These are phyloP conservation scores for Candida rishiriensis DNA, from an alignment of 805 yeast genomes.

Conservation along the genomic window DNA sequence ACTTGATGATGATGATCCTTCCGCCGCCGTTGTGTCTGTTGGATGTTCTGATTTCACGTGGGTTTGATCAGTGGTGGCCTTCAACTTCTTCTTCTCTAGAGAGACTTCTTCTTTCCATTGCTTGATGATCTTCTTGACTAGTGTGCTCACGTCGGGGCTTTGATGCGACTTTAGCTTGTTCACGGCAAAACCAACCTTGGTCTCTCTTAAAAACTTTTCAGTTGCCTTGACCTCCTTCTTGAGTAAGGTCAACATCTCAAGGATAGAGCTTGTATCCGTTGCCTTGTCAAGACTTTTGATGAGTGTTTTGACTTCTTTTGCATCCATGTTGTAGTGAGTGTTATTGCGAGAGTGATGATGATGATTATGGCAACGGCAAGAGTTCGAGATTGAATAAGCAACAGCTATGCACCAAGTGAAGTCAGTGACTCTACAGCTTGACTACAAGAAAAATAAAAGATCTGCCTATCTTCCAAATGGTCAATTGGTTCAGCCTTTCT, in stretches of 20 bases:
- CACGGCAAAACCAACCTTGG: constrained; percentile 96
- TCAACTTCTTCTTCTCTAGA: constrained; percentile 44
- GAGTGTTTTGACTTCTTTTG: constrained; percentile 66
- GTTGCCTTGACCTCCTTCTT: constrained; percentile 76
- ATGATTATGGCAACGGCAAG: no score
- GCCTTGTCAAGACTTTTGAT: constrained; percentile 74
- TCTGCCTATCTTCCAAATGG: no score
- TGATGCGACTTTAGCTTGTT: constrained; percentile 73
- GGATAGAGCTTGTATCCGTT: constrained; percentile 54
- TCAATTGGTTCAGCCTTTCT: no score
- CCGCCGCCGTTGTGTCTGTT: neutral
- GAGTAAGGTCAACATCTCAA: constrained; percentile 61
- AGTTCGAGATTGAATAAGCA: no score
- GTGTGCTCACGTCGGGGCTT: constrained; percentile 60
- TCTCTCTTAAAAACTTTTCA: constrained; percentile 81
- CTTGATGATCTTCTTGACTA: constrained; percentile 79
- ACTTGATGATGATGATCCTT: neutral
- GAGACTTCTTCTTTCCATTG: constrained; percentile 89
- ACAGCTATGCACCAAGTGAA: no score
- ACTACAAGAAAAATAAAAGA: no score
- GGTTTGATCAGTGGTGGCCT: neutral
- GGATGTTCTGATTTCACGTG: neutral
- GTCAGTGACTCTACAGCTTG: no score
- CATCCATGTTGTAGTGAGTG: constrained; percentile 42
- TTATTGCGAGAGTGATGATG: no score